Conservation (phyloP, 148 eudicot species). For the Vaccinium myrtillus region DNA sequence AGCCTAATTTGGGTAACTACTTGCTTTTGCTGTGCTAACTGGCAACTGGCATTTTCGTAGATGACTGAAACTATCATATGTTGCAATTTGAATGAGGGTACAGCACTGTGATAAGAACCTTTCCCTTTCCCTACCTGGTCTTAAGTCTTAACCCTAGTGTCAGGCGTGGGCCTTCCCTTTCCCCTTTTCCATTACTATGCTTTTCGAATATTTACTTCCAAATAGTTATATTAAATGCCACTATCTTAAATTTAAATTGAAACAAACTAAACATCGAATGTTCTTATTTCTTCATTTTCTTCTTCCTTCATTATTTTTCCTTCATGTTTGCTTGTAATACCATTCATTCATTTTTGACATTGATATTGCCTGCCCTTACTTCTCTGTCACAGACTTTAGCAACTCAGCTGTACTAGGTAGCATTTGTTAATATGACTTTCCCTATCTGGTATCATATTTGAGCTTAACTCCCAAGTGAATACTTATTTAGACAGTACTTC, state of each 20-base stretch:
- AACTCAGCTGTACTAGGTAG: background rate
- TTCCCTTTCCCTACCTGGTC: background rate
- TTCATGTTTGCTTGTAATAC: background rate
- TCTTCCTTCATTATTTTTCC: background rate
- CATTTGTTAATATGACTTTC: background rate
- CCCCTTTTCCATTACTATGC: background rate
- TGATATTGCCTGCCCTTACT: background rate
- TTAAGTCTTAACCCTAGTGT: background rate
- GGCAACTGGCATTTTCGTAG: background rate
- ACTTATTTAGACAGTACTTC: background rate
- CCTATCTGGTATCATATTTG: background rate
- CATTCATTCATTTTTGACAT: background rate
- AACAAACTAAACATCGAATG: background rate
- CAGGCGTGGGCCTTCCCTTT: background rate
- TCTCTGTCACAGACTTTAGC: slow-evolving; percentile 1
- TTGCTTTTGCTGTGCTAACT: too few species aligned
- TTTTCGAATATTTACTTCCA: background rate
- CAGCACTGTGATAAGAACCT: background rate
- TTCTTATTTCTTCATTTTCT: background rate
- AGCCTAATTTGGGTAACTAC: too few species aligned
- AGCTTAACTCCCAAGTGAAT: background rate
- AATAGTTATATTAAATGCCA: background rate
- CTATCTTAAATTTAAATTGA: background rate
- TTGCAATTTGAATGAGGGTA: background rate
- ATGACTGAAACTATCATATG: background rate